A percentile compares a stretch with the other conserved stretches of the same genome.
phyloP scores from a whole-genome alignment of 352 stramenopile species.

The Phytophthora fragariae region DNA sequence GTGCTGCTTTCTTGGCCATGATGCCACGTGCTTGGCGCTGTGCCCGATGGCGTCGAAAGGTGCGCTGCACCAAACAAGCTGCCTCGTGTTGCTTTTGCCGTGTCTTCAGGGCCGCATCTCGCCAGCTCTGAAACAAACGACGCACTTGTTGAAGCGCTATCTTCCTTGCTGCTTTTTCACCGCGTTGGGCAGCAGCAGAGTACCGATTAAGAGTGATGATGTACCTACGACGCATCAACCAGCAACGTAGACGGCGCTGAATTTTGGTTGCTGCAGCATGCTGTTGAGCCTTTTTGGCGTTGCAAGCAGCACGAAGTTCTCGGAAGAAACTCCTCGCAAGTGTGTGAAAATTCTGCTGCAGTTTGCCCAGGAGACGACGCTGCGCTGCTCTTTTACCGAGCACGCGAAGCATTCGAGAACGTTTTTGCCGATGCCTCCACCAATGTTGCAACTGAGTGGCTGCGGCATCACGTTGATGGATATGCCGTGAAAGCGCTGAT shows the following conservation, averaged over 20 bases:
- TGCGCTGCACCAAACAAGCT: slow-evolving; percentile 57
- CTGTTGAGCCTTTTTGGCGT: slow-evolving; percentile 41
- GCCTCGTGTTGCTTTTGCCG: slow-evolving; percentile 33
- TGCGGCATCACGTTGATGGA: slow-evolving; percentile 29
- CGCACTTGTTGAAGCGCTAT: slow-evolving; percentile 27
- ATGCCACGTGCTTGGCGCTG: slow-evolving; percentile 50
- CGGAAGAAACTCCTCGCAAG: slow-evolving; percentile 58
- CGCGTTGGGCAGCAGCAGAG: slow-evolving; percentile 30
- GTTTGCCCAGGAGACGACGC: slow-evolving; percentile 46
- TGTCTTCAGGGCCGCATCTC: slow-evolving; percentile 10
- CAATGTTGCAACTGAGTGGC: slow-evolving; percentile 46
- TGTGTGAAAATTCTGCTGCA: slow-evolving; percentile 53
- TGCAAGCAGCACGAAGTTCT: slow-evolving; percentile 44
- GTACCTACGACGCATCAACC: slow-evolving; percentile 57
- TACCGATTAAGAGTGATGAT: slow-evolving; percentile 42
- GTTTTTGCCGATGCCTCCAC: slow-evolving; percentile 40
- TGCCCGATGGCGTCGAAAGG: slow-evolving; percentile 51
- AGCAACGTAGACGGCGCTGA: slow-evolving; percentile 50
- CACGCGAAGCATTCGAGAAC: slow-evolving; percentile 31
- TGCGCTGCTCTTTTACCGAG: slow-evolving; percentile 48
- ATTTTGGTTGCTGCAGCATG: slow-evolving; percentile 56
- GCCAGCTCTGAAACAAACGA: slow-evolving; percentile 41
- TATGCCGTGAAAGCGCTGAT: slow-evolving; percentile 50
- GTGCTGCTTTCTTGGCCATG: slow-evolving; percentile 60
- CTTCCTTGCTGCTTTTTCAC: slow-evolving; percentile 41